These are phyloP conservation scores for Hypoxylon cercidicola DNA, from an alignment of 495 filamentous ascomycete species.

Conservation along the genomic window DNA sequence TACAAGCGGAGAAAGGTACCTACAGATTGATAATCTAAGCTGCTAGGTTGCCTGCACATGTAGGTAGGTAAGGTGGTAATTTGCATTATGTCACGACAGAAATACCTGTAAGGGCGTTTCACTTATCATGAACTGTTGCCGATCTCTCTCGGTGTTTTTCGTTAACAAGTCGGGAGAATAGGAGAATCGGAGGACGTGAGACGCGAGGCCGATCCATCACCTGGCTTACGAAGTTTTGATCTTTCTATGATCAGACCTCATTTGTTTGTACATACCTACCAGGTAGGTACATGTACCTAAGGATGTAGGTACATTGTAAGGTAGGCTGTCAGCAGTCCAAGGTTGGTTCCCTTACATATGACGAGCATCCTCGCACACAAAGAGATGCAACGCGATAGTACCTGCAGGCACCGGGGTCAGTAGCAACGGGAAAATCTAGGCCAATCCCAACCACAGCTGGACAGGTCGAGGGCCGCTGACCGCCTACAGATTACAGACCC, in stretches of 20 bases:
- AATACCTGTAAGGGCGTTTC: not conserved
- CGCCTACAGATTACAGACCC: not conserved
- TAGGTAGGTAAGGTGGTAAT: too few species aligned
- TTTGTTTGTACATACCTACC: too few species aligned
- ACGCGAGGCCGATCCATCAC: constrained; percentile 7
- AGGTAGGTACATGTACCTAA: too few species aligned
- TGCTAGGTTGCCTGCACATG: not conserved
- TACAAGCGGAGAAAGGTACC: not conserved
- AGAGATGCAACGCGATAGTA: constrained; percentile 19
- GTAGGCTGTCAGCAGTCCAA: not conserved
- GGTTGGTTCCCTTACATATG: not conserved
- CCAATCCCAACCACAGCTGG: constrained; percentile 15
- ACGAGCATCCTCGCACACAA: constrained; percentile 10
- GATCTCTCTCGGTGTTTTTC: not conserved
- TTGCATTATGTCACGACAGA: too few species aligned
- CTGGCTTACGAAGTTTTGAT: not conserved
- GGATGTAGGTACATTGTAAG: not conserved
- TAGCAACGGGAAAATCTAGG: constrained; percentile 25
- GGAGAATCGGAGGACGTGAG: not conserved
- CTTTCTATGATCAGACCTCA: too few species aligned
- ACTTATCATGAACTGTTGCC: not conserved
- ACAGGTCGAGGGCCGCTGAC: constrained; percentile 10
- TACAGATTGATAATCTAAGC: not conserved
- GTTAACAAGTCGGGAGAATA: not conserved
- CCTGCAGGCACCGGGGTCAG: constrained; percentile 26